Base-by-base conservation (phyloP, 2,329 filamentous ascomycete genomes). In the Coniochaeta sp. region DNA sequence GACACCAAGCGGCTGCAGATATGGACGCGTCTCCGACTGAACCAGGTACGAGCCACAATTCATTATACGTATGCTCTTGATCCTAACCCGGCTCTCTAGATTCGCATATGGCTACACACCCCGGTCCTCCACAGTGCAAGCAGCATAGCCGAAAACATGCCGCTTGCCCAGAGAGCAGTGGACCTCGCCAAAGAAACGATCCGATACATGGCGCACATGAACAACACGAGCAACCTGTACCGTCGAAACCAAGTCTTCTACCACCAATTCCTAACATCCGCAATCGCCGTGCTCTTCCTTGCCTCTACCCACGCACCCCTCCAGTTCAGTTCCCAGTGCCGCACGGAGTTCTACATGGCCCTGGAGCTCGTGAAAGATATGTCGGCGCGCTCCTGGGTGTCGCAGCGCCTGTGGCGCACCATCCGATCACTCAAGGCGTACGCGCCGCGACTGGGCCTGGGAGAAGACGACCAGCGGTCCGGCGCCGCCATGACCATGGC, bases 51-150 rank as follows among this genome's bases (percentile, higher is more conserved):
- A 52, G 26, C 47, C 47, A 31, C 47, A 26, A 14, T 69, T 50
- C 62, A 12, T 28, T n/a, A 9, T 12, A 6, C 19, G 11, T 3
- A 55, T 24, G 1, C 14, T 36, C 7, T 58, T 22, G 19, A 24
- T 6, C 9, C 59, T 63, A 3, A 61, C 57, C 31, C n/a, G 40
- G 16, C 47, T 19, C 47, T 28, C 47, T 31, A 68, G 76, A 90
- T 96, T 75, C 89, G 93, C 6, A 95, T 93, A 61, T 86, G 91
- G 71, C 89, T 97, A 31, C 93, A 96, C 72, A 90, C 91, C 0
- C 92, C 92, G 0, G 87, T 96, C 2, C 77, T 98, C 9, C 91
- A 96, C 72, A 93, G 89, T 19, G 86, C 90, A 3, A 89, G 86
- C 14, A 93, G 88, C 67, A 97, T 97, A 67, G 85, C 89, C 75